Percentiles rank a stretch among this genome's conserved stretches.
Evolutionary conservation across 306 rosid species (phyloP).

Genomic region (Pterocarpus santalinus): DNA sequence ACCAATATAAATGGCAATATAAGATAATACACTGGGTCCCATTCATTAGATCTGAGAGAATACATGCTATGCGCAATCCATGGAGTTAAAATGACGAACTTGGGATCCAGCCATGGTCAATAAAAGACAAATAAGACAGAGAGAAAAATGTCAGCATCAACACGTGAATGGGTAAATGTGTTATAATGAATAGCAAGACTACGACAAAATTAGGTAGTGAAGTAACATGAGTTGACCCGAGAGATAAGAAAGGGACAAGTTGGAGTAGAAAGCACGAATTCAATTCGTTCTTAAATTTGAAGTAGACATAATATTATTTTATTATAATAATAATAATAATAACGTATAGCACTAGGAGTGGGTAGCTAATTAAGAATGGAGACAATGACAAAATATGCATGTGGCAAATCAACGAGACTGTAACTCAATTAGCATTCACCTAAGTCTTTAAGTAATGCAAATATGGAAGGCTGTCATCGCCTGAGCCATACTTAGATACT

Average conservation of each 20-base stretch:
- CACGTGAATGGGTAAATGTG: neutral
- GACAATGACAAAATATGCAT: too few relatives aligned
- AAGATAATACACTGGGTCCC: conserved; percentile 34
- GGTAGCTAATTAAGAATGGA: too few relatives aligned
- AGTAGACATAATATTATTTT: neutral
- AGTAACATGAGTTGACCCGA: neutral
- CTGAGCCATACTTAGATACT: too few relatives aligned
- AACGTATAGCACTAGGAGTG: too few relatives aligned
- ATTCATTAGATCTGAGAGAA: conserved; percentile 13
- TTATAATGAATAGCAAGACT: neutral
- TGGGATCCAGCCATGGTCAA: neutral
- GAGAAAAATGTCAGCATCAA: conserved; percentile 1
- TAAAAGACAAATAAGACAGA: neutral
- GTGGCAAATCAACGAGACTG: too few relatives aligned
- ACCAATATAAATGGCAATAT: conserved; percentile 44
- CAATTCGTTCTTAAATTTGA: neutral
- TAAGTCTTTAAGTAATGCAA: too few relatives aligned
- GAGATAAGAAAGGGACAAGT: neutral
- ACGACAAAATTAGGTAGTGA: too few relatives aligned
- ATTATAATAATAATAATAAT: too few relatives aligned
- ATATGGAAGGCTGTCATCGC: too few relatives aligned
- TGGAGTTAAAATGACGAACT: conserved; percentile 54
- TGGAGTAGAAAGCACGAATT: neutral
- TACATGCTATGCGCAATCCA: conserved; percentile 45
- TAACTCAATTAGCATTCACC: too few relatives aligned